Conservation (phyloP, 2,329 filamentous ascomycete species). For the Davidsoniella australis region DNA sequence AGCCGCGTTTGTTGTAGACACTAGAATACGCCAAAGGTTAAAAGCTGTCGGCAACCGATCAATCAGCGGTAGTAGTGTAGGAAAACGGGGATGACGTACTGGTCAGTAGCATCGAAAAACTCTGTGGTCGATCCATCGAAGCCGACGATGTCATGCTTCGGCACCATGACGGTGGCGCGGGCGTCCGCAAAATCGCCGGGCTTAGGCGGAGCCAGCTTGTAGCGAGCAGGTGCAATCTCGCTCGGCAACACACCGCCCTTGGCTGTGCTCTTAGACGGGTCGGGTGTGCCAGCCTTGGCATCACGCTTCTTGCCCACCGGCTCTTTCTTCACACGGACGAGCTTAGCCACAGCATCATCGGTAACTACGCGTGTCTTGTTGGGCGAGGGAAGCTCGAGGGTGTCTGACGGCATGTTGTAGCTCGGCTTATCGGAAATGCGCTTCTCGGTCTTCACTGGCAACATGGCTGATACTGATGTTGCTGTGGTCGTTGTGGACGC, state of each 20-base stretch:
- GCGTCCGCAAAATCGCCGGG: slow-evolving; percentile 43
- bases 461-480: too few species aligned
- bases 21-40: slow-evolving; percentile 19
- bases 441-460: too few species aligned
- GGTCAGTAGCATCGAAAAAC: slow-evolving; percentile 47
- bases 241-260: slow-evolving; percentile 24
- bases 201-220: slow-evolving; percentile 48
- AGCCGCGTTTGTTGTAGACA: slow-evolving; percentile 52
- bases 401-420: neutral
- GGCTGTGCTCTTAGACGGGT: slow-evolving; percentile 26
- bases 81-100: slow-evolving; percentile 28
- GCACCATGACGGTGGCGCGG: slow-evolving; percentile 38
- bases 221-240: slow-evolving; percentile 37
- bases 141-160: slow-evolving; percentile 34
- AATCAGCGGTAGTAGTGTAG: neutral
- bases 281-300: slow-evolving; percentile 34
- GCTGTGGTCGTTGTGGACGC: too few species aligned
- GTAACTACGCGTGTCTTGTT: slow-evolving; percentile 21
- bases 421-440: neutral
- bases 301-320: slow-evolving; percentile 48
- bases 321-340: slow-evolving; percentile 43
- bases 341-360: slow-evolving; percentile 33
- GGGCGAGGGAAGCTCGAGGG: too few species aligned
- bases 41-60: neutral
- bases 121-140: slow-evolving; percentile 34